Base-by-base conservation (phyloP, 257 asterid genomes). In the Lycium barbarum region DNA sequence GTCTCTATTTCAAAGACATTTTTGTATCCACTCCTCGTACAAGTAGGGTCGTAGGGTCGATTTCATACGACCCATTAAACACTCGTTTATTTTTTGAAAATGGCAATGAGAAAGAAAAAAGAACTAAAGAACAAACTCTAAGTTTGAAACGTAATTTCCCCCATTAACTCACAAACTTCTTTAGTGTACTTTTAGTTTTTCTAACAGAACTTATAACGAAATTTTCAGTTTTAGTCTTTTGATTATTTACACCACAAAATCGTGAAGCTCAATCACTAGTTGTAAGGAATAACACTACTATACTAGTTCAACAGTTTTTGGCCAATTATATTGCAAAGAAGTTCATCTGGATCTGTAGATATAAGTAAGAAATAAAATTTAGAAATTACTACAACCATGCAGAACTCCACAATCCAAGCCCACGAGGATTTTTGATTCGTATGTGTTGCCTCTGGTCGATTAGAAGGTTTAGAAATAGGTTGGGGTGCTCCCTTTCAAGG, bases 381-480 rank as follows among this genome's bases (percentile, higher is more conserved):
- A 49, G 1, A 74, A 12, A 74, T 22, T 13, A 12, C 20, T 6
- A 49, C 43, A 22, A 74, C 6, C 35, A 73, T 47, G 9, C 35
- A 45, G 59, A 47, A 47, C 59, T 73, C 59, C 18, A 72, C 14
- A n/a, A 72, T 45, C 57, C 35, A 72, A 18, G 8, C 20, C 0
- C 18, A 35, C 1, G 0, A n/a, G 18, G 6, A 58, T 17, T 8
- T 9, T 22, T 61, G 33, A 20, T 9, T 22, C 20, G 38, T 62
- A 62, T 20, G 20, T 62, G 38, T 62, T 20, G 33, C 33, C 14
- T 26, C 61, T 13, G 61, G 57, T 0, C 57, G 0, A 0, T 71
- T 71, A 43, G 79, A 71, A 71, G 79, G 79, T 40, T 43, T 8
- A 9, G 8, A 71, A 40, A 71, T 40, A 71, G 57, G 54, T 43